Base-by-base conservation (phyloP, 305 asterid genomes). In the Stenogyne calaminthoides region DNA sequence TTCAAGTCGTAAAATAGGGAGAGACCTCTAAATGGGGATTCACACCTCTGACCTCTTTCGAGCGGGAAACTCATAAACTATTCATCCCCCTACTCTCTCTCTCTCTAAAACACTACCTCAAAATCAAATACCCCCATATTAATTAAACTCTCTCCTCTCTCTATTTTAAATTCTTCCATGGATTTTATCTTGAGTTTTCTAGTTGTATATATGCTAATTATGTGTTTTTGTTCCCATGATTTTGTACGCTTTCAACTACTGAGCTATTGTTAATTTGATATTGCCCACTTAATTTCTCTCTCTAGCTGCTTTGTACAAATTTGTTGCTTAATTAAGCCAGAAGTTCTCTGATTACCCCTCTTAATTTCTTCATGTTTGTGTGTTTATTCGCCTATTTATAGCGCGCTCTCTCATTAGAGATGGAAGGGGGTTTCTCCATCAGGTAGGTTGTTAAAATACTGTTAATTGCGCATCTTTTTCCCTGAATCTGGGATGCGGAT, bases 351-450 rank as follows among this genome's bases (percentile, higher is more conserved):
- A 6, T 49, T 73, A 20, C 34, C 5, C n/a, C 11, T 49, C 56
- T 4, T 4, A 3, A 46, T 37, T 64, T 19, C 52, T 25, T 4
- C 67, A 14, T 27, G 59, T 44, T 42, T 25, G 11, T 14, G 34
- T 34, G 70, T 49, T 59, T 19, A 60, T 68, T 59, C 62, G 34
- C 16, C 47, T 47, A 55, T 52, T 69, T 67, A 2, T 22, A 47
- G 15, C 52, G 51, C 37, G 49, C 64, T 76, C 66, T n/a, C n/a
- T 67, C 60, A 68, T 52, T 39, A 56, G 68, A 80, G 16, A 77
- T 74, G 82, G 5, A 68, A 67, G 82, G 81, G 80, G 89, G 93
- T 40, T 89, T 87, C 72, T 87, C 91, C 25, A 87, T 89, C 79
- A 74, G 96, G 96, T 87, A 72, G 82, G 87, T 80, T 47, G 66